Base-by-base conservation (phyloP, 2,329 filamentous ascomycete species). In the Byssoonygena ceratinophila region DNA sequence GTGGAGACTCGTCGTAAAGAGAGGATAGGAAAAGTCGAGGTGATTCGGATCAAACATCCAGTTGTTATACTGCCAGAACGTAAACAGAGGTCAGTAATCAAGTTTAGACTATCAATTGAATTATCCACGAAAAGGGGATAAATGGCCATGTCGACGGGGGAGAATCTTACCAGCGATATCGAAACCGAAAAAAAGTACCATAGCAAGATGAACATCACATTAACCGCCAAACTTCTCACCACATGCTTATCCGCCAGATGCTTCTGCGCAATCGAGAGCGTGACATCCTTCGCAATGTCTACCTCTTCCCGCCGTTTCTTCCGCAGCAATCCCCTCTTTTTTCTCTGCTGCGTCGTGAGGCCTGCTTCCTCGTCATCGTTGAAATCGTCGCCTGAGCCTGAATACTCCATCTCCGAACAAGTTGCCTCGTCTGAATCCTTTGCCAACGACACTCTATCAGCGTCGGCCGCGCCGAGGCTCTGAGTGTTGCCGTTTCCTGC, bases 41-140 rank as follows among this genome's bases (percentile, higher is more conserved):
- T 85, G 81, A 59, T 84, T 79, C 56, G 84, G 79, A 63, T 87
- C 86, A 71, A 98, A 97, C 91, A 98, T 97, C 92, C 92, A 97
- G 74, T 96, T 97, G 78, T 98, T 98, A 76, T 97, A 98, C 84
- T 92, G 22, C 9, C 29, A 25, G n/a, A 34, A 23, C 20, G 5
- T 11, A 4, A 39, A 6, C 20, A 6, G 36, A 8, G n/a, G 37
- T 43, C 40, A 43, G 23, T 40, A 40, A 40, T n/a, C n/a, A n/a
- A n/a, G n/a, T n/a, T n/a, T n/a, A n/a, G n/a, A n/a, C n/a, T n/a
- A n/a, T n/a, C n/a, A n/a, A n/a, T n/a, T n/a, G n/a, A n/a, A n/a
- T n/a, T n/a, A n/a, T n/a, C n/a, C n/a, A n/a, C n/a, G n/a, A n/a
- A n/a, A n/a, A n/a, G n/a, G n/a, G n/a, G n/a, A n/a, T n/a, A n/a